Percentiles rank a stretch among this genome's conserved stretches.
These are phyloP conservation scores for Fusarium sp. DNA, from an alignment of 2,329 filamentous ascomycete species.

Conservation along the genomic window DNA sequence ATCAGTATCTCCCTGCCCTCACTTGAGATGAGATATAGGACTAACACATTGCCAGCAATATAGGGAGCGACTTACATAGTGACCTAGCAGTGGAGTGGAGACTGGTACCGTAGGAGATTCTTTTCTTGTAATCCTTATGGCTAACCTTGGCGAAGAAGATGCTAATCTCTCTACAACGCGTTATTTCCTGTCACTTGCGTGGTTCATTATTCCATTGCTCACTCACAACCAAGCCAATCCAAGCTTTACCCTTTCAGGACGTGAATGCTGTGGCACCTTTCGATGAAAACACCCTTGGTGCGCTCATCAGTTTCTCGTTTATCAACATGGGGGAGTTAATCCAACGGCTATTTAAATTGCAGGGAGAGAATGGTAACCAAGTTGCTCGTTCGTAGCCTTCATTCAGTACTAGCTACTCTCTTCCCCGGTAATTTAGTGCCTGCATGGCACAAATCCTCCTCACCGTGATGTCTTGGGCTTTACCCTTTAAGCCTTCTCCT, in stretches of 20 bases:
- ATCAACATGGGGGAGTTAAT: not conserved
- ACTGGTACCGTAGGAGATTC: no score
- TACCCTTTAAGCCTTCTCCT: not conserved
- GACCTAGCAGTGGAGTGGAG: no score
- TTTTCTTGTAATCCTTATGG: not conserved
- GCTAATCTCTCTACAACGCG: not conserved
- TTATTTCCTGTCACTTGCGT: not conserved
- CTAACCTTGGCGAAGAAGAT: not conserved
- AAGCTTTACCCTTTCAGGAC: not conserved
- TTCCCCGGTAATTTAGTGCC: not conserved
- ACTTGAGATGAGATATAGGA: no score
- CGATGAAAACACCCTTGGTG: not conserved
- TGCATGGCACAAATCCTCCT: not conserved
- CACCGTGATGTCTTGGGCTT: not conserved
- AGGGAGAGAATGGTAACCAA: not conserved
- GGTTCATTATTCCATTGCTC: not conserved
- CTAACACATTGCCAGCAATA: no score
- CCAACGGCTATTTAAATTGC: not conserved
- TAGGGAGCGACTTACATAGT: no score
- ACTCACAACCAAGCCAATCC: not conserved
- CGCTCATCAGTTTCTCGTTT: not conserved
- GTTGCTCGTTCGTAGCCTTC: not conserved
- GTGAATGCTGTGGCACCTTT: not conserved
- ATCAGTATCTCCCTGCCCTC: no score
- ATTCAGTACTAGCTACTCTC: not conserved